Conservation (phyloP, 257 asterid genomes). For the Ilex asprella region DNA sequence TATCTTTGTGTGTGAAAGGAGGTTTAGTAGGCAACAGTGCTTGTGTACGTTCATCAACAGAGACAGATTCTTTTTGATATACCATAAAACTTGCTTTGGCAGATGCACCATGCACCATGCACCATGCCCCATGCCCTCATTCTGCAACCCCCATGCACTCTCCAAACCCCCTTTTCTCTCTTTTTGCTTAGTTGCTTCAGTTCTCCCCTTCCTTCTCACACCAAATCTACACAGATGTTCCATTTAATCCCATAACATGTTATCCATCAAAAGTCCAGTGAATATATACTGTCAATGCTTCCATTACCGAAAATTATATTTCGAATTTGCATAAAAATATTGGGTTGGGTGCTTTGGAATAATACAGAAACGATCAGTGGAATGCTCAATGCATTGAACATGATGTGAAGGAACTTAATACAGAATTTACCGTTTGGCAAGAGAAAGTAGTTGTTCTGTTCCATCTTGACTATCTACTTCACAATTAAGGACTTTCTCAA, state of each 20-base stretch:
- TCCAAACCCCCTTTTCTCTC: too few species aligned
- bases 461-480: conserved; percentile 71
- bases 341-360: neutral
- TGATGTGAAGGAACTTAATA: conserved; percentile 3
- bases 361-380: neutral
- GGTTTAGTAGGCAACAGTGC: too few species aligned
- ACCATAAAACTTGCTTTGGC: too few species aligned
- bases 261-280: neutral
- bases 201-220: too few species aligned
- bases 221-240: too few species aligned
- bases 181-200: too few species aligned
- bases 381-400: neutral
- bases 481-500: conserved; percentile 61
- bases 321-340: neutral
- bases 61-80: too few species aligned
- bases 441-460: conserved; percentile 63
- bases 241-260: neutral
- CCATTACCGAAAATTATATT: neutral
- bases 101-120: too few species aligned
- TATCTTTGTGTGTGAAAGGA: too few species aligned
- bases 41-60: too few species aligned
- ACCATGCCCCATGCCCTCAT: too few species aligned
- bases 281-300: neutral
- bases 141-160: too few species aligned
- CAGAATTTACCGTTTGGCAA: conserved; percentile 59